These are phyloP conservation scores for Warburgia ugandensis DNA, from an alignment of 164 flowering plant genomes.

Conservation along the genomic window DNA sequence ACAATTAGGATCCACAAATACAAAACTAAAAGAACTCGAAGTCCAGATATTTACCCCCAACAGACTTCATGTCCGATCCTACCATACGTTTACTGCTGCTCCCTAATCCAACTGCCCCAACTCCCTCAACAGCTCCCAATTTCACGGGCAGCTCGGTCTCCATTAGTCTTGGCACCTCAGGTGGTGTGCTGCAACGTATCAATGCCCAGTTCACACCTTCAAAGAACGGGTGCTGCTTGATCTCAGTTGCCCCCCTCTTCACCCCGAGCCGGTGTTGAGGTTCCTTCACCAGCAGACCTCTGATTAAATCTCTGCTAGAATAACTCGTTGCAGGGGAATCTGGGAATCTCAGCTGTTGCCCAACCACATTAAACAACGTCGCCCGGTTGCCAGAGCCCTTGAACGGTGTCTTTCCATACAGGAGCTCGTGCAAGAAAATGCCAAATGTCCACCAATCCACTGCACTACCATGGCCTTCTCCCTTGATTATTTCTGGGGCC, in stretches of 20 bases:
- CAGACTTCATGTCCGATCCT: constrained; percentile 27
- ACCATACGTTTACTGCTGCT: constrained; percentile 24
- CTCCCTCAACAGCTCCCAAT: constrained; percentile 15
- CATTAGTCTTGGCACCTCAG: constrained; percentile 36
- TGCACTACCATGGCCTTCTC: constrained; percentile 79
- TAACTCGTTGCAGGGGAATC: constrained; percentile 41
- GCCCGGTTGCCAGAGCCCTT: constrained; percentile 56
- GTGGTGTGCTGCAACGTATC: constrained; percentile 55
- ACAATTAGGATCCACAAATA: no score
- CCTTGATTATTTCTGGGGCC: constrained; percentile 76
- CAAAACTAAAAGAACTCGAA: constrained; percentile 30
- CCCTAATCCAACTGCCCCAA: constrained; percentile 12
- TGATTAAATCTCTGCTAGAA: constrained; percentile 49
- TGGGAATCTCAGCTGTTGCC: constrained; percentile 56
- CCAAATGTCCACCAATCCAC: constrained; percentile 94
- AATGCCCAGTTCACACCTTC: constrained; percentile 78
- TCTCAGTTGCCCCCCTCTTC: constrained; percentile 55
- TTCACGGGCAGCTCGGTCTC: constrained; percentile 20
- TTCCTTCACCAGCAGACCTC: constrained; percentile 50
- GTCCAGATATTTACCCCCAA: constrained; percentile 31
- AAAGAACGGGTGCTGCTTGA: constrained; percentile 71
- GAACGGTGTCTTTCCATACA: constrained; percentile 76
- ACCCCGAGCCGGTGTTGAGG: constrained; percentile 62
- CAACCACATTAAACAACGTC: constrained; percentile 61
- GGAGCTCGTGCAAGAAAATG: constrained; percentile 56